Evolutionary conservation across 768 basidiomycete genomes (phyloP), one percentile per base, ranked within the genome.

Genomic region (Xanthoconium stramineum): DNA sequence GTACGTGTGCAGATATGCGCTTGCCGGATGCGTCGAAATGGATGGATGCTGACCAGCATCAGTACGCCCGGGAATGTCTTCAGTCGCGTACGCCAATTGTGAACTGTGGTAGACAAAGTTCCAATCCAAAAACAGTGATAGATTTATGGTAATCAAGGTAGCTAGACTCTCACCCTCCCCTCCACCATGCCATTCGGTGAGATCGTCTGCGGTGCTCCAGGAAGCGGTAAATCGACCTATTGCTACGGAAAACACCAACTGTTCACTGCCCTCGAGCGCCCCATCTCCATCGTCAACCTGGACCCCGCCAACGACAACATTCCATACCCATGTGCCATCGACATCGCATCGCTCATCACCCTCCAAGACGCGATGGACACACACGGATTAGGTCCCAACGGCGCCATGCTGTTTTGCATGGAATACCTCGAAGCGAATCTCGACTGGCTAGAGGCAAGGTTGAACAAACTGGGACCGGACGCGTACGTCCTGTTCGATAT

Each of bases 371-470:
- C 84, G 17, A 97, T 98, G 95, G 72, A 84, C 13, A 83, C 85
- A 50, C 83, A 88, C 62, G 83, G 83, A 0, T 79, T 99, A 1
- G 97, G 97, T 0, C 97, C 97, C 0, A 99, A 99, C 62, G 97
- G 97, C 14, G 96, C 84, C 7, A 91, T 98, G 87, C 73, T 98
- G 29, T 98, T 94, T 65, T 96, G 94, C 68, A 89, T 97, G 82
- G 95, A 98, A 67, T 97, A 98, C 65, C 81, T 99, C 11, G 95
- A 98, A 64, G 84, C 79, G n/a, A 98, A 98, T 71, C 84, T 86
- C 60, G 97, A 98, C 70, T 89, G 89, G 86, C 78, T 96, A 11
- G 83, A 91, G 71, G 82, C 80, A 52, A 75, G 81, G 37, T 69
- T 94, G 63, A 76, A 74, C 51, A 84, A 81, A 64, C 75, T 89